These are phyloP conservation scores for Scedosporium boydii DNA, from an alignment of 2,329 filamentous ascomycete species.

Conservation along the genomic window DNA sequence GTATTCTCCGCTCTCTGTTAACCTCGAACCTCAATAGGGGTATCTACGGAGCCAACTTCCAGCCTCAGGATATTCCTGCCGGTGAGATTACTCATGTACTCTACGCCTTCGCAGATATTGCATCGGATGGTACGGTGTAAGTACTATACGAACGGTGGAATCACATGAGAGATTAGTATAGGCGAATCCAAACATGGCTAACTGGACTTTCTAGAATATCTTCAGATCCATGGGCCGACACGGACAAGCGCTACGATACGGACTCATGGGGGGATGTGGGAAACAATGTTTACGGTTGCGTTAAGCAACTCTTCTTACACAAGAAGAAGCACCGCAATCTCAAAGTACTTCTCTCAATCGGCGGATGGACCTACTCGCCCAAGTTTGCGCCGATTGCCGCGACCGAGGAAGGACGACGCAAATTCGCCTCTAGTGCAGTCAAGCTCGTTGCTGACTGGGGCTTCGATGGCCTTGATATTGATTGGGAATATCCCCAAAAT, in stretches of 20 bases:
- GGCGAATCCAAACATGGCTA: not conserved
- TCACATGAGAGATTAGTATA: conserved; percentile 3
- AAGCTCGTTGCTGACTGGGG: conserved; percentile 59
- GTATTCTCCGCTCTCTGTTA: conserved; percentile 35
- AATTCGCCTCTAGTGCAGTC: conserved; percentile 61
- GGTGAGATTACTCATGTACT: conserved; percentile 64
- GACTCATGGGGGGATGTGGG: conserved; percentile 50
- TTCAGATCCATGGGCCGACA: conserved; percentile 53
- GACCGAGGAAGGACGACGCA: conserved; percentile 48
- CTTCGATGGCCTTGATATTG: conserved; percentile 46
- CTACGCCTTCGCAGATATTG: conserved; percentile 30
- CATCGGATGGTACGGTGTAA: conserved; percentile 14
- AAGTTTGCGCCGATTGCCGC: conserved; percentile 58
- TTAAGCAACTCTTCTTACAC: conserved; percentile 67
- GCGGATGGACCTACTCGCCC: conserved; percentile 68
- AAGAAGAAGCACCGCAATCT: conserved; percentile 70
- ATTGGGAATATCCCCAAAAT: conserved; percentile 44
- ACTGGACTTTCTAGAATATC: conserved; percentile 28
- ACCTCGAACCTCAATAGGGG: conserved; percentile 30
- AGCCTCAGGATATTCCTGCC: conserved; percentile 58
- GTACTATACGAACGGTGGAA: conserved; percentile 4
- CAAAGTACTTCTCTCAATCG: conserved; percentile 73
- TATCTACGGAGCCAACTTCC: conserved; percentile 65
- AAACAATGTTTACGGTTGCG: conserved; percentile 64
- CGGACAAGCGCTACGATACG: conserved; percentile 54